These are phyloP conservation scores for Gynandropsis gynandra DNA, from an alignment of 345 rosid species.

Conservation along the genomic window DNA sequence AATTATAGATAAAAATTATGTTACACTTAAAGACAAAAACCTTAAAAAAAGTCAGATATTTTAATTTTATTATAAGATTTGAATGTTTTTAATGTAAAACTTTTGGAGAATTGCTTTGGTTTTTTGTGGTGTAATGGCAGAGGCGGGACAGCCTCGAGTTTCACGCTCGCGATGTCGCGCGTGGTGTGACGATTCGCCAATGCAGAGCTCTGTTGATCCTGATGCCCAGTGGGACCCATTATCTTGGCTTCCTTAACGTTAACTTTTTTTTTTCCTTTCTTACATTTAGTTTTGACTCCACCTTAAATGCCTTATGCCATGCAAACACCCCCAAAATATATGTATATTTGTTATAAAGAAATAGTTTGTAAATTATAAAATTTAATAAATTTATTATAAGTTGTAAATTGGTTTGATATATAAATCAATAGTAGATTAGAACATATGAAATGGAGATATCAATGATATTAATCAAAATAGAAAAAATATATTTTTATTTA, in stretches of 20 bases:
- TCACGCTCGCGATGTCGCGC: slow-evolving; percentile 21
- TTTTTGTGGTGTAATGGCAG: too few relatives aligned
- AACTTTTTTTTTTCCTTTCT: slow-evolving; percentile 17
- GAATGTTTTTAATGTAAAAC: slow-evolving; percentile 4
- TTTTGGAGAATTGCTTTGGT: slow-evolving; percentile 11
- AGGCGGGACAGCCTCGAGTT: slow-evolving; percentile 23
- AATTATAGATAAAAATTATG: too few relatives aligned
- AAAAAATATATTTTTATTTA: too few relatives aligned
- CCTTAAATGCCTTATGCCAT: neutral
- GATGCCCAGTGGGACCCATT: neutral
- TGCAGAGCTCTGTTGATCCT: slow-evolving; percentile 5
- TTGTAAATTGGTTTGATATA: too few relatives aligned
- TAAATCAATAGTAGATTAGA: too few relatives aligned
- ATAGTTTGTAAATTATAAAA: too few relatives aligned
- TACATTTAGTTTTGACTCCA: neutral
- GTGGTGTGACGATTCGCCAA: slow-evolving; percentile 20
- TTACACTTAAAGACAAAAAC: too few relatives aligned
- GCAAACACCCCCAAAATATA: too few relatives aligned
- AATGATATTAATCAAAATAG: too few relatives aligned
- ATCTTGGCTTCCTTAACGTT: slow-evolving; percentile 7
- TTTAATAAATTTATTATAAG: too few relatives aligned
- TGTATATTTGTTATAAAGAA: too few relatives aligned
- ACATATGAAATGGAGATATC: too few relatives aligned
- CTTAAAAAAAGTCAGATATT: slow-evolving; percentile 7
- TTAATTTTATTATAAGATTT: neutral